Evolutionary conservation across 192 early-diverging fungal species (phyloP), one percentile per base, ranked within the genome.

Genomic region (Ambispora gerdemannii): DNA sequence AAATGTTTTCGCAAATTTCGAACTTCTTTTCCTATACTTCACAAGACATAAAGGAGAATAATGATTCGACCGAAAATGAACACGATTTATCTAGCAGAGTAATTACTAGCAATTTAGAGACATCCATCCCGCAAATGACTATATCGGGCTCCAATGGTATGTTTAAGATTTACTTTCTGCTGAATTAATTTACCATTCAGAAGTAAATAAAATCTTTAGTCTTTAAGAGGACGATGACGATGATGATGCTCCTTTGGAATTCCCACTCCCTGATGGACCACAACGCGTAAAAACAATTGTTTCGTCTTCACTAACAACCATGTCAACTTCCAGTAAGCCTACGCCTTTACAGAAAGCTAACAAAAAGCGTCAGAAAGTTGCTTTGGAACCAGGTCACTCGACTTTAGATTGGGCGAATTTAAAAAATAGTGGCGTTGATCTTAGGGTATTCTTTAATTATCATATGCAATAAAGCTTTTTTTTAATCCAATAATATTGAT

Each of bases 321-420:
- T 15, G 15, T 43, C 38, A 43, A 43, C 38, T 43, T 36, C 51
- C 22, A 52, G 24, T 38, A 53, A 53, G 27, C 51, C 22, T 17
- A 69, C 67, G 17, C 67, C 67, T 27, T 34, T 69, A 0, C 38
- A 69, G 32, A 69, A 69, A 38, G 67, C 67, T 0, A 69, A 53
- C 17, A 74, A 77, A 36, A 34, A 63, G 35, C 80, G 92, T 28
- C 78, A 83, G 71, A 95, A 97, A 72, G 90, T 96, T 25, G 85
- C 84, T 19, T 80, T 98, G 1, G 89, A 84, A 62, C 93, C 93
- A 3, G 95, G 95, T 1, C 88, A 92, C 71, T 97, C 94, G 1
- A 83, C 95, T 38, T 75, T 95, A 34, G 94, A 98, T 79, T 97
- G 96, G 96, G 92, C 91, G 24, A 82, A 87, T n/a, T 83, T 97